phyloP scores from a whole-genome alignment of 169 alveolate genomes.

The Plasmodium berghei region DNA sequence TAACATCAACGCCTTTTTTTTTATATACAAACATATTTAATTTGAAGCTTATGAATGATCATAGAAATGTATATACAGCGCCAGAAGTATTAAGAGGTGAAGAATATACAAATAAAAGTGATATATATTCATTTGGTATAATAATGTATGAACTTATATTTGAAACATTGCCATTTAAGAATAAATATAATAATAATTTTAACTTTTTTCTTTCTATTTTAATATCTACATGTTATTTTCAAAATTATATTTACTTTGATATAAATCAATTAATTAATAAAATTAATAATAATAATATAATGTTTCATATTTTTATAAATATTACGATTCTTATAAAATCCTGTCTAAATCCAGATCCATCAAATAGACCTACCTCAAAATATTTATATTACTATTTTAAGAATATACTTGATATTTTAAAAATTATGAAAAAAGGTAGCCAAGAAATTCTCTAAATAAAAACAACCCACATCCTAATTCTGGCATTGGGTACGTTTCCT shows the following conservation, averaged over 20 bases:
- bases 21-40: conserved; percentile 15
- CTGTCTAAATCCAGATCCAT: conserved; percentile 59
- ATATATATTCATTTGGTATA: conserved; percentile 87
- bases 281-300: background rate
- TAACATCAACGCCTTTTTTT: conserved; percentile 9
- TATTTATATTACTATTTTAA: conserved; percentile 23
- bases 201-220: conserved; percentile 22
- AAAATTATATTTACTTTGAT: conserved; percentile 42
- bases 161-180: conserved; percentile 19
- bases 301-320: conserved; percentile 31
- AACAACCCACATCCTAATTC: background rate
- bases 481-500: too few relatives aligned
- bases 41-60: background rate
- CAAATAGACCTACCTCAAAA: conserved; percentile 40
- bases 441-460: background rate
- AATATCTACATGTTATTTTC: conserved; percentile 13
- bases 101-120: conserved; percentile 85
- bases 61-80: conserved; percentile 72
- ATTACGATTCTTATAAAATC: conserved; percentile 25
- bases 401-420: conserved; percentile 10
- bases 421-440: background rate
- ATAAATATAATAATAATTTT: background rate
- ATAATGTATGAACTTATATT: conserved; percentile 86
- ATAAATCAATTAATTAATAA: conserved; percentile 3
- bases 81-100: conserved; percentile 88